Evolutionary conservation across 768 basidiomycete species (phyloP).

Genomic region (Rhodotorula paludigena): DNA sequence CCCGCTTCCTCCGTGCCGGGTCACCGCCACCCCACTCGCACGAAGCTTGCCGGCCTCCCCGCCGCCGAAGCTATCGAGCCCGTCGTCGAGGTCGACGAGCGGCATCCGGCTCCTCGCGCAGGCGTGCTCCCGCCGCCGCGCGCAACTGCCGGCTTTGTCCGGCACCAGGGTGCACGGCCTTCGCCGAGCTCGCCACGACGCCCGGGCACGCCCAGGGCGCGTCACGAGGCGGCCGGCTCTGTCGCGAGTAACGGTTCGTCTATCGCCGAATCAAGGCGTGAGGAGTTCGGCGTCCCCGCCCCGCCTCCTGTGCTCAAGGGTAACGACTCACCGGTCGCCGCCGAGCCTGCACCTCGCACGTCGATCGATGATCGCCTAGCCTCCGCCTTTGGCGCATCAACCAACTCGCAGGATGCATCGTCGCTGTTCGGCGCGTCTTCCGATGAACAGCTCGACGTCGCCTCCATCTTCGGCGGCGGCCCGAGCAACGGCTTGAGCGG

Average conservation of each 20-base stretch:
- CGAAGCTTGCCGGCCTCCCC: not conserved
- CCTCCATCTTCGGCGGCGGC: not conserved
- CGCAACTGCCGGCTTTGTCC: not conserved
- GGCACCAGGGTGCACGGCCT: not conserved
- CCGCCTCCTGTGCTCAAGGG: too few species aligned
- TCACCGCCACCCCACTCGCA: too few species aligned
- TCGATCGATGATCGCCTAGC: slow-evolving; percentile 8
- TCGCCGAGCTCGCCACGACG: not conserved
- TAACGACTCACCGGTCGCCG: not conserved
- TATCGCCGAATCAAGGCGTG: not conserved
- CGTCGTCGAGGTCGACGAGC: slow-evolving; percentile 2
- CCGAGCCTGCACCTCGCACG: not conserved
- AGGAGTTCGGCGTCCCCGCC: too few species aligned
- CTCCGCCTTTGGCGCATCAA: not conserved
- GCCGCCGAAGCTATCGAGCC: not conserved
- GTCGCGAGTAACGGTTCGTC: too few species aligned
- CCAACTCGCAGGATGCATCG: not conserved
- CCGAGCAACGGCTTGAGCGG: not conserved
- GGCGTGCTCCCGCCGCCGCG: not conserved
- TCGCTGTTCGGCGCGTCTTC: not conserved
- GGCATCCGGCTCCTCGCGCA: not conserved
- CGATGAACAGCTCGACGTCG: not conserved
- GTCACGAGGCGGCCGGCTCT: too few species aligned
- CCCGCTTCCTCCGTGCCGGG: too few species aligned
- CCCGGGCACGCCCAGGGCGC: not conserved